Percentiles rank a stretch among this genome's conserved stretches.
These are phyloP conservation scores for Metschnikowia matae DNA, from an alignment of 805 yeast species.

Conservation along the genomic window DNA sequence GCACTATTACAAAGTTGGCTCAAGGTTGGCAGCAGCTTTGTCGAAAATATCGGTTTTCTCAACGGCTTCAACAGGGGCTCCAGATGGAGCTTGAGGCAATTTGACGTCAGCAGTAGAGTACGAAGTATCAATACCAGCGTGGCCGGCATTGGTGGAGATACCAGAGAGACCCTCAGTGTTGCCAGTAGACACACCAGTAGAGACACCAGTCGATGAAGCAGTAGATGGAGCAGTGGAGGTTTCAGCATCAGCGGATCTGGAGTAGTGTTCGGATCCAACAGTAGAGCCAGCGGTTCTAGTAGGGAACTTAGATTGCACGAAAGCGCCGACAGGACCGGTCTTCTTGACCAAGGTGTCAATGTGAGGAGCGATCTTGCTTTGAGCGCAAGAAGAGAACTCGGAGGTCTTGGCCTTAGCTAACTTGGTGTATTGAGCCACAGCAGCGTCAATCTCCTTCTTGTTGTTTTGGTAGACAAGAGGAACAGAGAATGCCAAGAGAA, in stretches of 20 bases:
- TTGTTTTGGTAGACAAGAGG: slow-evolving; percentile 73
- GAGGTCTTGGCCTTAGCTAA: slow-evolving; percentile 49
- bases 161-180: not conserved
- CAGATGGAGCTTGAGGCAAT: slow-evolving; percentile 41
- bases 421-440: slow-evolving; percentile 42
- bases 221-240: slow-evolving; percentile 14
- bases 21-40: slow-evolving; percentile 7
- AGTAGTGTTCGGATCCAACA: slow-evolving; percentile 38
- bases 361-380: slow-evolving; percentile 51
- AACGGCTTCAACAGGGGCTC: slow-evolving; percentile 7
- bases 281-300: slow-evolving; percentile 71
- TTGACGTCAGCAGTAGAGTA: slow-evolving; percentile 4
- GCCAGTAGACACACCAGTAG: slow-evolving; percentile 23
- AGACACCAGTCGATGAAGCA: slow-evolving; percentile 33
- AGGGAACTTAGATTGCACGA: slow-evolving; percentile 54
- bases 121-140: slow-evolving; percentile 1
- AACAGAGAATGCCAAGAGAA: slow-evolving; percentile 61
- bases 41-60: slow-evolving; percentile 5
- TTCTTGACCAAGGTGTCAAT: slow-evolving; percentile 53
- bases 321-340: slow-evolving; percentile 63
- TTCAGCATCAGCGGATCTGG: slow-evolving; percentile 6
- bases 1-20: slow-evolving; percentile 8
- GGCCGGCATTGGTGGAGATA: slow-evolving; percentile 2
- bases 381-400: slow-evolving; percentile 36
- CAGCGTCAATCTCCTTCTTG: slow-evolving; percentile 73